Conservation (phyloP, 2,329 filamentous ascomycete genomes). For the Alternaria tenuissima region DNA sequence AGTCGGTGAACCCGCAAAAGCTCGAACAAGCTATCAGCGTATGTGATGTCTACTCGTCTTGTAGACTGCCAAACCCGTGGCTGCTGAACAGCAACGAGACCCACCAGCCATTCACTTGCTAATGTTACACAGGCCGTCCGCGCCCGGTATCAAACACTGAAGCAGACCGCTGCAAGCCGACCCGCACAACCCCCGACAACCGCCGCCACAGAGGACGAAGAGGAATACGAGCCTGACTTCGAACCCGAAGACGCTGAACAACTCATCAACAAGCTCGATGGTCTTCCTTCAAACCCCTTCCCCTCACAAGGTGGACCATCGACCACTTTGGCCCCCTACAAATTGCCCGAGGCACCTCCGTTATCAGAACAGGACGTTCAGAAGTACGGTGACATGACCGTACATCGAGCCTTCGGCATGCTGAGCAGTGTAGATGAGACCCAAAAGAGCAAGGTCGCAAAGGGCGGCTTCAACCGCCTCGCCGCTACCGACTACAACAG, state of each 20-base stretch:
- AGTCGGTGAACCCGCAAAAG: conserved; percentile 72
- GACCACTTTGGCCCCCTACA: conserved; percentile 72
- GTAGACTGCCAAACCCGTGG: background rate
- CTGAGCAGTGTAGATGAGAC: conserved; percentile 76
- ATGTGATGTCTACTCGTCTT: conserved; percentile 47
- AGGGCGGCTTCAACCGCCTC: conserved; percentile 80
- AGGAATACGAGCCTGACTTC: conserved; percentile 92
- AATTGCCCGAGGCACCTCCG: conserved; percentile 77
- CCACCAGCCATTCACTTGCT: conserved; percentile 15
- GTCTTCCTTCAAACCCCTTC: conserved; percentile 66
- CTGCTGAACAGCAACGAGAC: background rate
- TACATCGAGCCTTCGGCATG: conserved; percentile 80
- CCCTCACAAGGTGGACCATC: conserved; percentile 51
- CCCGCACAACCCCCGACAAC: conserved; percentile 39
- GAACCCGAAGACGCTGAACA: conserved; percentile 80
- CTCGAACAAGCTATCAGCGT: conserved; percentile 78
- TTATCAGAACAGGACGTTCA: conserved; percentile 75
- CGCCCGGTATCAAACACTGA: conserved; percentile 52
- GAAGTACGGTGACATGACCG: conserved; percentile 77
- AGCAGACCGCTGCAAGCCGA: conserved; percentile 36
- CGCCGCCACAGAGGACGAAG: conserved; percentile 72
- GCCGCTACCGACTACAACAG: conserved; percentile 84
- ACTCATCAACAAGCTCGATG: conserved; percentile 78
- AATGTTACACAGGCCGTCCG: conserved; percentile 50
- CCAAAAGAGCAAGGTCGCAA: conserved; percentile 59